These are phyloP conservation scores for Rauvolfia tetraphylla DNA, from an alignment of 257 asterid genomes.

Conservation along the genomic window DNA sequence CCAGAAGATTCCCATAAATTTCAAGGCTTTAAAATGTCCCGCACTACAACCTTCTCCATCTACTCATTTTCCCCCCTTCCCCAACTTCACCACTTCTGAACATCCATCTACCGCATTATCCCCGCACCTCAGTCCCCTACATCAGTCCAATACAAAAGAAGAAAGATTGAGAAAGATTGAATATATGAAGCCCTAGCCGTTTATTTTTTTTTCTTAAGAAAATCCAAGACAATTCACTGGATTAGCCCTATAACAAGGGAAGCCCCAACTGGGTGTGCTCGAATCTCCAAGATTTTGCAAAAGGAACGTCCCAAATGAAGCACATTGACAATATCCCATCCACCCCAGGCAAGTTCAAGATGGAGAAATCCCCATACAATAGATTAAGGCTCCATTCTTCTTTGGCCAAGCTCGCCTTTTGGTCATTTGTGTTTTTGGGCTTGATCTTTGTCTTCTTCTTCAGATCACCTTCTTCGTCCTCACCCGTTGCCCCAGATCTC, in stretches of 20 bases:
- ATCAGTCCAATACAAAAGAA: constrained; percentile 10
- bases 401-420: constrained; percentile 75
- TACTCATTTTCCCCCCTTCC: neutral
- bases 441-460: constrained; percentile 71
- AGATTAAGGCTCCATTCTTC: constrained; percentile 74
- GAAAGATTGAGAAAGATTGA: constrained; percentile 17
- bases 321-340: constrained; percentile 81
- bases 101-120: constrained; percentile 24
- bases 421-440: constrained; percentile 82
- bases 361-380: constrained; percentile 77
- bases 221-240: constrained; percentile 18
- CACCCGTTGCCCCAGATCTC: constrained; percentile 63
- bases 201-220: constrained; percentile 10
- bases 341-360: constrained; percentile 92
- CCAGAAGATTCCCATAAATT: constrained; percentile 47
- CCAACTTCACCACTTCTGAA: constrained; percentile 10
- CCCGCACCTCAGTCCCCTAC: constrained; percentile 18
- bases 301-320: constrained; percentile 53
- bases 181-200: constrained; percentile 26
- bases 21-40: constrained; percentile 14
- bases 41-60: constrained; percentile 5
- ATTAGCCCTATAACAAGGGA: constrained; percentile 18
- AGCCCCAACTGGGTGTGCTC: constrained; percentile 33
- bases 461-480: constrained; percentile 63
- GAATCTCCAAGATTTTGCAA: constrained; percentile 32